Conservation (phyloP, 2,329 filamentous ascomycete species). For the Penicillium sp. region DNA sequence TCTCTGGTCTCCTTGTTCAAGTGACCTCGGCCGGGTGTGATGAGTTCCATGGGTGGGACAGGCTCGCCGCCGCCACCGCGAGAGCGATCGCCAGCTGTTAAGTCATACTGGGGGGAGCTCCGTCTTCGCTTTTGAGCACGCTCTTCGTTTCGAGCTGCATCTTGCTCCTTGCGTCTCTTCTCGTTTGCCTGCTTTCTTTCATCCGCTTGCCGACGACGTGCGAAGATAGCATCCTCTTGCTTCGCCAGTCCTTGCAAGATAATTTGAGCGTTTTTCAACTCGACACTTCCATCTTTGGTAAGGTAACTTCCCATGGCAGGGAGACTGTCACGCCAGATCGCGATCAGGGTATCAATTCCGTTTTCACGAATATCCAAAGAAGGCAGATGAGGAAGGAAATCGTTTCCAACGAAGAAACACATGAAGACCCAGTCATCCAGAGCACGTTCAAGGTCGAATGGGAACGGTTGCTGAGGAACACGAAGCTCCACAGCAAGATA, state of each 20-base stretch:
- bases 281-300: slow-evolving; percentile 90
- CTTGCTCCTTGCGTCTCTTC: slow-evolving; percentile 73
- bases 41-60: slow-evolving; percentile 53
- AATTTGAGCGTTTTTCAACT: slow-evolving; percentile 79
- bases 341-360: slow-evolving; percentile 90
- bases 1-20: slow-evolving; percentile 56
- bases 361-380: slow-evolving; percentile 96
- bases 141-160: slow-evolving; percentile 51
- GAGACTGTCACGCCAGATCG: slow-evolving; percentile 95
- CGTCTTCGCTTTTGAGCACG: slow-evolving; percentile 42
- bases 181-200: slow-evolving; percentile 76
- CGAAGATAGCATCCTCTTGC: slow-evolving; percentile 92
- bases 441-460: slow-evolving; percentile 88
- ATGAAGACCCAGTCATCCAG: slow-evolving; percentile 99
- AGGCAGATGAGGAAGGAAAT: slow-evolving; percentile 96
- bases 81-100: slow-evolving; percentile 22
- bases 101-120: slow-evolving; percentile 44
- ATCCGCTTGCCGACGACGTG: slow-evolving; percentile 78
- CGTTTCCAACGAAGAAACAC: slow-evolving; percentile 98
- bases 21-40: slow-evolving; percentile 54
- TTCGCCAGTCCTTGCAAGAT: slow-evolving; percentile 86
- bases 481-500: slow-evolving; percentile 88
- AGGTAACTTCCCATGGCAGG: slow-evolving; percentile 91
- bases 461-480: slow-evolving; percentile 77
- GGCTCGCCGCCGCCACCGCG: slow-evolving; percentile 27